Base-by-base conservation (phyloP, 805 yeast genomes). In the Saccharomycodes ludwigii region DNA sequence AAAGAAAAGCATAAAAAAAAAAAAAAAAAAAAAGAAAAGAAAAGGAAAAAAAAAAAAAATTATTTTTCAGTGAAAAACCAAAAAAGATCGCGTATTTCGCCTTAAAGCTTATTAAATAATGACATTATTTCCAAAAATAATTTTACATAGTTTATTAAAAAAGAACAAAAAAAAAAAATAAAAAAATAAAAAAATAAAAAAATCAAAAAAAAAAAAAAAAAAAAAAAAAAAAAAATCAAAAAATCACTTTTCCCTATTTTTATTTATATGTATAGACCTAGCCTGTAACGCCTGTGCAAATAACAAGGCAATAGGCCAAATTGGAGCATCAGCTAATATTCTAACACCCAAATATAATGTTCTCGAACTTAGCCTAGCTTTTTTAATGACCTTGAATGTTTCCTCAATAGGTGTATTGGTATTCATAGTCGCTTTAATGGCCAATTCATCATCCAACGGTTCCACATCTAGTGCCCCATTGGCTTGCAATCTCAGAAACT, bases 311-410 rank as follows among this genome's bases (percentile, higher is more conserved):
- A 79, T 66, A 0, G 91, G 91, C 93, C 93, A 80, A 17, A 80
- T 77, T 11, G 91, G 91, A 0, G 86, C 86, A 59, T 80, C 91
- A 4, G 85, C 84, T 31, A 80, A 59, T 19, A 80, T 76, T 43
- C 84, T 60, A 9, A 80, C 80, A 24, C 91, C 93, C 23, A 80
- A 54, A 34, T 76, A 74, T 24, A 80, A 54, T 14, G 76, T 64
- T 47, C 74, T 67, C 31, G 68, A 61, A 13, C 76, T 70, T 32
- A 71, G 58, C 47, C 68, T 60, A 10, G 71, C 70, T 30, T 58
- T 58, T 25, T 58, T 51, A 28, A 75, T 68, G 15, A 70, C 61
- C 29, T 50, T 58, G 14, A 70, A 57, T 2, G 69, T 68, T 40
- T 57, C 65, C 16, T 54, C 48, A n/a, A 54, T 41, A 30, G 63